Percentiles rank a stretch among this genome's conserved stretches.
These are phyloP conservation scores for Phyllosticta ampelicida DNA, from an alignment of 2,329 filamentous ascomycete species.

Conservation along the genomic window DNA sequence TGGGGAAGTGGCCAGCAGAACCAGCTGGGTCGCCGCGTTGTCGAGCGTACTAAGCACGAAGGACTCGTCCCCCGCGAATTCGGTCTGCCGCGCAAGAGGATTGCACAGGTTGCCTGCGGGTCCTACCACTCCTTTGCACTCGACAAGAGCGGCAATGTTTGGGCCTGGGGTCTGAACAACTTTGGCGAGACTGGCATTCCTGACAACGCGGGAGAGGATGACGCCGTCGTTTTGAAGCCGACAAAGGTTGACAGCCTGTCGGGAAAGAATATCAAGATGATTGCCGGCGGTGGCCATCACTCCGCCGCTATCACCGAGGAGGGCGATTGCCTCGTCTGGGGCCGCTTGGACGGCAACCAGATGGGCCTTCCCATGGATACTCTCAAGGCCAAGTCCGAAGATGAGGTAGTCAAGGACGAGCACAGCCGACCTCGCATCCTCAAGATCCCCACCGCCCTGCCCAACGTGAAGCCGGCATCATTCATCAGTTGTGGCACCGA, in stretches of 20 bases:
- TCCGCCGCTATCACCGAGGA: constrained; percentile 47
- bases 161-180: constrained; percentile 78
- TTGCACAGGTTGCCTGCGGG: constrained; percentile 55
- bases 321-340: constrained; percentile 49
- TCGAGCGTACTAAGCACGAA: constrained; percentile 47
- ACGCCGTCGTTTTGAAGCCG: constrained; percentile 56
- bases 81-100: constrained; percentile 43
- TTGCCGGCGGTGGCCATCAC: constrained; percentile 68
- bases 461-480: constrained; percentile 39
- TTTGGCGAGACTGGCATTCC: constrained; percentile 68
- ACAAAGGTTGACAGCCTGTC: constrained; percentile 55
- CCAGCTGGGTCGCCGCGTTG: constrained; percentile 54
- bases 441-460: constrained; percentile 51
- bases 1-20: constrained; percentile 68
- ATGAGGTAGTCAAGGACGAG: constrained; percentile 54
- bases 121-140: constrained; percentile 75
- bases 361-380: constrained; percentile 34
- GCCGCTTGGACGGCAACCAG: constrained; percentile 49
- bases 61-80: constrained; percentile 47
- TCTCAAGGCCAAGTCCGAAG: constrained; percentile 40
- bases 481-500: constrained; percentile 57
- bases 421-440: constrained; percentile 59
- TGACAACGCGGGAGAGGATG: constrained; percentile 53
- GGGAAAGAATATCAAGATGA: constrained; percentile 51
- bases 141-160: constrained; percentile 57